These are phyloP conservation scores for Coniochaeta sp. DNA, from an alignment of 2,329 filamentous ascomycete species.

Conservation along the genomic window DNA sequence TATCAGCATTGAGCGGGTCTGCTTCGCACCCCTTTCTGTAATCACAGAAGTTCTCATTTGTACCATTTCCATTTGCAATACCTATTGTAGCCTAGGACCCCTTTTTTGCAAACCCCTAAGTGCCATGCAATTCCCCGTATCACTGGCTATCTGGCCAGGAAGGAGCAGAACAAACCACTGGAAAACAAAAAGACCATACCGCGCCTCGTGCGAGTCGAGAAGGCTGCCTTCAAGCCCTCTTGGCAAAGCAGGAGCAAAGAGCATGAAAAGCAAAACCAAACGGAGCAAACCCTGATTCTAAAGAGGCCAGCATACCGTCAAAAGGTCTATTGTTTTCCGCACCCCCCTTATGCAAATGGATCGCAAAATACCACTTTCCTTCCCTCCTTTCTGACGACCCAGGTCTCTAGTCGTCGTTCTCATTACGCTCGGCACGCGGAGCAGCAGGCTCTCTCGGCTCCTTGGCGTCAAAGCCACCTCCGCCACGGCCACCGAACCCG, in stretches of 20 bases:
- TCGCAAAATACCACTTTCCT: not conserved
- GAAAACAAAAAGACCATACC: not conserved
- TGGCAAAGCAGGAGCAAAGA: not conserved
- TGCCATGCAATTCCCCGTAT: not conserved
- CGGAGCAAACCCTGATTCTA: not conserved
- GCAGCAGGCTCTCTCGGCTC: not conserved
- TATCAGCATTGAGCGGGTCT: not conserved
- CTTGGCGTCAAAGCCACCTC: not conserved
- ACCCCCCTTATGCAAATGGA: not conserved
- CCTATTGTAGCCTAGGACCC: not conserved
- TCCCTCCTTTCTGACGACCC: not conserved
- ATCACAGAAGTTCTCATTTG: not conserved
- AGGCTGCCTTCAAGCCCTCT: not conserved
- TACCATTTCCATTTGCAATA: not conserved
- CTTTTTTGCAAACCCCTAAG: not conserved
- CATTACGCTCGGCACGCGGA: conserved; percentile 23
- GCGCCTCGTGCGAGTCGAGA: not conserved
- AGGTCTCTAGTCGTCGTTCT: conserved; percentile 44
- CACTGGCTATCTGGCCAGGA: not conserved
- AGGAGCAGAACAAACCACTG: not conserved
- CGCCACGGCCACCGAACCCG: conserved; percentile 14
- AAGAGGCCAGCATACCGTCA: not conserved
- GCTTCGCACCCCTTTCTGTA: not conserved
- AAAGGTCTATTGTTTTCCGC: not conserved
- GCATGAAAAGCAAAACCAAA: not conserved